Conservation (phyloP, 371 early-diverging fungal species). For the Lichtheimia ornata region DNA sequence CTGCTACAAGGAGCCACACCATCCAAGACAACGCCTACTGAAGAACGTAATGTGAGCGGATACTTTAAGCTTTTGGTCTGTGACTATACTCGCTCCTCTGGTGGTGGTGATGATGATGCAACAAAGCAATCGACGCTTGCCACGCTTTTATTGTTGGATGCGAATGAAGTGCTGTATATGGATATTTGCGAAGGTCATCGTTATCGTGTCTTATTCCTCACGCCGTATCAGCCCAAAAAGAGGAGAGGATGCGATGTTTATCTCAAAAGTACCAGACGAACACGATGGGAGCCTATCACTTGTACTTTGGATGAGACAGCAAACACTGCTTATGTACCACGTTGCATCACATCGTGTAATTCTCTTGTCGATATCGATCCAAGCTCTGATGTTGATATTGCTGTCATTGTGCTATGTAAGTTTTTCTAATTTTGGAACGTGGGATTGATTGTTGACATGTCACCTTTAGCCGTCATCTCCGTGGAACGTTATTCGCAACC, state of each 20-base stretch:
- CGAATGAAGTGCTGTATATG: constrained; percentile 32
- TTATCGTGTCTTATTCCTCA: constrained; percentile 33
- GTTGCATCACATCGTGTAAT: constrained; percentile 38
- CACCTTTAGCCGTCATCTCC: constrained; percentile 15
- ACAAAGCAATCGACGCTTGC: constrained; percentile 12
- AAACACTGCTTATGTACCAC: constrained; percentile 44
- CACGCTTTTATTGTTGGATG: constrained; percentile 28
- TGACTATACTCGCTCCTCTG: constrained; percentile 35
- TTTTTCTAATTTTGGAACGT: background rate
- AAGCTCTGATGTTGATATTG: constrained; percentile 58
- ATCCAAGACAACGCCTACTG: constrained; percentile 20
- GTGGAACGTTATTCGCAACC: constrained; percentile 7
- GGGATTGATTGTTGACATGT: background rate
- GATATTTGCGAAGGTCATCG: constrained; percentile 30
- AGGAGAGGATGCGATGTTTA: constrained; percentile 34
- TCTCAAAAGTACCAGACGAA: constrained; percentile 41
- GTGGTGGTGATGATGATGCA: background rate
- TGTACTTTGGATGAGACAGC: constrained; percentile 5
- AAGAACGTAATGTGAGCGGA: constrained; percentile 43
- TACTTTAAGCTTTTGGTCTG: constrained; percentile 54
- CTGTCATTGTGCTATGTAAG: constrained; percentile 58
- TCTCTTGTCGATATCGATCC: constrained; percentile 27
- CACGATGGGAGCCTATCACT: constrained; percentile 43
- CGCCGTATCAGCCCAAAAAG: constrained; percentile 40
- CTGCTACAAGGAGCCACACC: too few relatives aligned